Evolutionary conservation across 1,284 basidiomycete species (phyloP), one percentile per base, ranked within the genome.

Genomic region (Farysia itapuensis): DNA sequence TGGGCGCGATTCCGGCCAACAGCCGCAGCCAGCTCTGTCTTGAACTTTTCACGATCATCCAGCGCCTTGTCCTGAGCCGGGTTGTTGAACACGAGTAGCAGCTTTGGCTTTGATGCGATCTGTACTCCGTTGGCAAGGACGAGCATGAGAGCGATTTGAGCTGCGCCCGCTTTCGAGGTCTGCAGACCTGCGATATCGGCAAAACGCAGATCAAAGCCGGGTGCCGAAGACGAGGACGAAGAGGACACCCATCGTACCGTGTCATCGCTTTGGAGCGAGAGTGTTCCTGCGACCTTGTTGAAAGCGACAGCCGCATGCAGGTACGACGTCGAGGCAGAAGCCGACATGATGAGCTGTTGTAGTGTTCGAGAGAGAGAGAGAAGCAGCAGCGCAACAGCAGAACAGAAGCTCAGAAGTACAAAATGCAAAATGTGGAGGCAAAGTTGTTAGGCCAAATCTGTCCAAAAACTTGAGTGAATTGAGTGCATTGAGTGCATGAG

Each of bases 161-260:
- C 67, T 5, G 67, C 57, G 2, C 67, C 67, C 2, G 61, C 58
- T 48, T 67, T 67, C 8, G 61, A 63, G 2, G 63, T 64, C 37
- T 67, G 58, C 16, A 70, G 44, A 0, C 65, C 65, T 4, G 66
- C 56, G 19, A 70, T 52, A 42, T 65, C 44, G 26, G 26, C 12
- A 25, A 59, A 61, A 3, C 36, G 48, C 28, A 70, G 31, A 0
- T 33, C 22, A 37, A 70, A 67, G 13, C 40, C 32, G 22, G 35
- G 24, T n/a, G 60, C 52, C 8, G 46, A 51, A n/a, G 64, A 51
- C 0, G 54, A 24, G 5, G 57, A 19, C 13, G 53, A 58, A 7
- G 67, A 67, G 9, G 67, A 64, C 2, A 39, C 32, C 67, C 67
- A 70, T 33, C 34, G 34, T 5, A 70, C 40, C 4, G 47, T 36